These are phyloP conservation scores for Domatiomyces catenatus DNA, from an alignment of 2,329 filamentous ascomycete species.

Conservation along the genomic window DNA sequence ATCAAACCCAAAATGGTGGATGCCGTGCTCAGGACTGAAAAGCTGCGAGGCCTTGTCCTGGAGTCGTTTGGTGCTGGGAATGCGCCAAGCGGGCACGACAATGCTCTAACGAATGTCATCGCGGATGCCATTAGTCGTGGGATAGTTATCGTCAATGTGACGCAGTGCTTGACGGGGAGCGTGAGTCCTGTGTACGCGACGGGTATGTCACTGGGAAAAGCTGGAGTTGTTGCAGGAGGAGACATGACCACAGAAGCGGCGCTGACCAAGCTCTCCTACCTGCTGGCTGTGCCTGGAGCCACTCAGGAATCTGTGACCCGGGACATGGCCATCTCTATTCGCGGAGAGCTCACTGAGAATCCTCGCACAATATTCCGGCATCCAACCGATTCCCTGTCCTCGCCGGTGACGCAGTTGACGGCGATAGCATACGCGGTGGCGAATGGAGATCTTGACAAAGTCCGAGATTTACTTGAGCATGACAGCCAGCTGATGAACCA, in stretches of 20 bases:
- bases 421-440: constrained; percentile 67
- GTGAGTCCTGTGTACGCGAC: constrained; percentile 66
- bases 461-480: constrained; percentile 53
- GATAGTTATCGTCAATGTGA: constrained; percentile 78
- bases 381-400: constrained; percentile 39
- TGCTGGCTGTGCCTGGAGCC: constrained; percentile 55
- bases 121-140: constrained; percentile 62
- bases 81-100: constrained; percentile 66
- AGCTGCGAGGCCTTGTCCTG: constrained; percentile 64
- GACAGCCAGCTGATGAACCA: constrained; percentile 55
- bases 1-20: constrained; percentile 91
- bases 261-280: constrained; percentile 76
- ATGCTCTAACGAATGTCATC: constrained; percentile 63
- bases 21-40: constrained; percentile 61
- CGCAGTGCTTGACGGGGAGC: constrained; percentile 63
- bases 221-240: constrained; percentile 68
- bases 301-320: constrained; percentile 49
- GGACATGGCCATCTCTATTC: constrained; percentile 58
- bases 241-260: constrained; percentile 64
- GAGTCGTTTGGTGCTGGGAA: constrained; percentile 93
- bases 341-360: constrained; percentile 73
- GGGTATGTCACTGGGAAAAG: constrained; percentile 60
- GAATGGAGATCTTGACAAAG: constrained; percentile 50
- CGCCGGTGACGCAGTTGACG: constrained; percentile 51
- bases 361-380: constrained; percentile 61